Evolutionary conservation across 2,329 filamentous ascomycete species (phyloP), one percentile per base, ranked within the genome.

Genomic region (Sarocladiaceae sp.): DNA sequence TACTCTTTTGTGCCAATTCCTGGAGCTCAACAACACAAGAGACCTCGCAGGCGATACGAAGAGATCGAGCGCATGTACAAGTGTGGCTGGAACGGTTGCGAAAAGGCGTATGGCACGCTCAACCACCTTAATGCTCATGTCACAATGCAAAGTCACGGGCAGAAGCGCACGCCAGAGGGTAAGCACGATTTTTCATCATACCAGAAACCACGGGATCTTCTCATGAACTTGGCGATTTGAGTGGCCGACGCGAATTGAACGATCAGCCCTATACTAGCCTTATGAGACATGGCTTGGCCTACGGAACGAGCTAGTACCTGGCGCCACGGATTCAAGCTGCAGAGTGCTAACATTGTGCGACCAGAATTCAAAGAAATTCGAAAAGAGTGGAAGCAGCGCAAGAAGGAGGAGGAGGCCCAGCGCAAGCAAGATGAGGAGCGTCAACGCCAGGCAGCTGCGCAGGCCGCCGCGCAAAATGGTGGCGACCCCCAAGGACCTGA

Each of bases 51-150:
- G 62, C 84, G 94, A 51, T 99, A 97, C 63, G 94, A 99, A 71
- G 94, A 99, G 68, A 99, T 99, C 62, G 94, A 99, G 75, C 86
- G 94, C 66, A 97, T 99, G 94, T 97, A 99, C 78, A 97, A 97
- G 72, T 99, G 94, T 66, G 94, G 93, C 23, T 97, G 91, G 90
- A 93, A 97, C 59, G 92, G 92, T 8, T 99, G 94, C 66, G 94
- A 99, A 71, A 99, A 99, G 74, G 94, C 94, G 2, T 99, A 99
- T 61, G 94, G 94, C 55, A 99, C 94, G 46, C 74, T 99, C 56
- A 99, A 99, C 70, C 94, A 99, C 68, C 70, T 99, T 60, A 99
- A 99, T 66, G 94, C 94, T 35, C 94, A 99, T 65, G 94, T 99
- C 47, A 97, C 94, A 13, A 97, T 97, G 94, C 94, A 99, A 70